Conservation (phyloP, 2,329 filamentous ascomycete species). For the Exutisphaerella laricina region DNA sequence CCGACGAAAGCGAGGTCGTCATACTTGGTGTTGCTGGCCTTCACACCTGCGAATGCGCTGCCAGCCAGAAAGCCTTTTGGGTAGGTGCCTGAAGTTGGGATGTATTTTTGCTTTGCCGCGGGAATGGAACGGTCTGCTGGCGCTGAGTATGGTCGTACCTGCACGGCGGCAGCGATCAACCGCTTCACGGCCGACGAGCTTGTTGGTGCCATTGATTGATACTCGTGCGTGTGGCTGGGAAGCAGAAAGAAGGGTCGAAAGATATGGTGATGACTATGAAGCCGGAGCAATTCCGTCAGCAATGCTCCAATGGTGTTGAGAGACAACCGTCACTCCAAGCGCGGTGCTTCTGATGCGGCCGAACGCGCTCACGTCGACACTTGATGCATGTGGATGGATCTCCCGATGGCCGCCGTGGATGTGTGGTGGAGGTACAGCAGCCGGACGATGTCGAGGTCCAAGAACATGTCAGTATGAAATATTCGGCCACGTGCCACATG, state of each 20-base stretch:
- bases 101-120: constrained; percentile 79
- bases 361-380: no score
- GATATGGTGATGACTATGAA: no score
- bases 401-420: no score
- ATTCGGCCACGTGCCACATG: not conserved
- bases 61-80: constrained; percentile 84
- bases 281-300: no score
- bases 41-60: constrained; percentile 87
- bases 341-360: no score
- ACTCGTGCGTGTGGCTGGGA: not conserved
- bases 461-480: not conserved
- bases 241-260: not conserved
- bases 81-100: constrained; percentile 78
- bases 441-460: no score
- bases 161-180: constrained; percentile 26
- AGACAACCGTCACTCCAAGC: no score
- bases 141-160: constrained; percentile 54
- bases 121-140: constrained; percentile 59
- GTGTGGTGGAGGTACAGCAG: no score
- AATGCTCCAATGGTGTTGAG: no score
- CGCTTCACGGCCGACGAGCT: constrained; percentile 18
- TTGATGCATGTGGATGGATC: no score
- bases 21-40: constrained; percentile 83
- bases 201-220: constrained; percentile 20
- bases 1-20: constrained; percentile 85